These are phyloP conservation scores for Fusarium vanettenii DNA, from an alignment of 2,329 filamentous ascomycete species.

Conservation along the genomic window DNA sequence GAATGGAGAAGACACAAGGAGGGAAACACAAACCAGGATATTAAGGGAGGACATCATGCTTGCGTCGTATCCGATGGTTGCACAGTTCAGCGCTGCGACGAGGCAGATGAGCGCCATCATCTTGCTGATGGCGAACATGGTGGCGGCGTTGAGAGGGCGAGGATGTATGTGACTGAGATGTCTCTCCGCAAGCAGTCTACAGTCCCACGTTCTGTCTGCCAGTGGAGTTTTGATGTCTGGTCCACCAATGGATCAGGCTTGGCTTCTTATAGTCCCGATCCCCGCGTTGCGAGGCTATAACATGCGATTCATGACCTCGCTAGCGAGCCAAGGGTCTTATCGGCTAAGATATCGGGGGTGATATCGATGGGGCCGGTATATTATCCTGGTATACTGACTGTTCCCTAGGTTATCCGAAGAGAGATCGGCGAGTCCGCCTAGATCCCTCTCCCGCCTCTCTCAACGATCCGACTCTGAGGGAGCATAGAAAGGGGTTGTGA, in stretches of 20 bases:
- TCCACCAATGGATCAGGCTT: not conserved
- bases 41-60: slow-evolving; percentile 21
- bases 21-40: slow-evolving; percentile 8
- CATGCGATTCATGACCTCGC: not conserved
- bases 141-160: not conserved
- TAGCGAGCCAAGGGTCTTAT: not conserved
- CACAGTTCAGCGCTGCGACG: slow-evolving; percentile 19
- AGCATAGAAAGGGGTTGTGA: not conserved
- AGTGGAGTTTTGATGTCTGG: not conserved
- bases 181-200: not conserved
- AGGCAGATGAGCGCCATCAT: slow-evolving; percentile 17
- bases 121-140: slow-evolving; percentile 2
- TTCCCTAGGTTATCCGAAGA: not conserved
- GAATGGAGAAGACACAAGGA: not conserved
- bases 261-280: not conserved
- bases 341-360: not conserved
- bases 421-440: not conserved
- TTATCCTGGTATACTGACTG: not conserved
- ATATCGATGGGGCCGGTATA: not conserved
- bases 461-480: not conserved
- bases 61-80: slow-evolving; percentile 13
- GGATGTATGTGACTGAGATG: not conserved
- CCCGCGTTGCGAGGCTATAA: not conserved
- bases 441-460: not conserved
- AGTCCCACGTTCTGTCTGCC: not conserved